These are phyloP conservation scores for Larix sibirica DNA, from an alignment of 83 land plant genomes.

Conservation along the genomic window DNA sequence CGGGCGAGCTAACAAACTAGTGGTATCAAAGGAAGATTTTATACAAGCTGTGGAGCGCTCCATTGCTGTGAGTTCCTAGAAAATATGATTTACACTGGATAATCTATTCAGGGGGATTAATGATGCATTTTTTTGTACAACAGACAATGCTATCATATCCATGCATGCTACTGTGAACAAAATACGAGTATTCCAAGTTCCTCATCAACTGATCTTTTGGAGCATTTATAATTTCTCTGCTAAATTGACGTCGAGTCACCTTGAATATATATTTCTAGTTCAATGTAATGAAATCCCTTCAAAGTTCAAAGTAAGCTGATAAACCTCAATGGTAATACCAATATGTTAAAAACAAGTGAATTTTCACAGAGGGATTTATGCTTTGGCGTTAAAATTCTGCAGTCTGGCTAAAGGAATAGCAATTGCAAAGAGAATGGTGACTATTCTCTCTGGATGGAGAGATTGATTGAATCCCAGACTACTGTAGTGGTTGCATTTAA, in stretches of 20 bases:
- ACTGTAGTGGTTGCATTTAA: no score
- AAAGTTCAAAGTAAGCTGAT: background rate
- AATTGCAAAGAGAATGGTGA: no score
- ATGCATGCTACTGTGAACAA: background rate
- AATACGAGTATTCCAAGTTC: background rate
- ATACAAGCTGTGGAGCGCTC: slow-evolving; percentile 96
- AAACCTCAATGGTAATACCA: background rate
- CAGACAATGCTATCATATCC: background rate
- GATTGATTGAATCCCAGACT: no score
- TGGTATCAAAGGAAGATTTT: slow-evolving; percentile 87
- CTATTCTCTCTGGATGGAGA: no score
- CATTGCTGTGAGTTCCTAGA: slow-evolving; percentile 67
- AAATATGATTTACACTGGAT: background rate
- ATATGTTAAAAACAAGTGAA: background rate
- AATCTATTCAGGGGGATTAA: background rate
- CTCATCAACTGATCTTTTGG: background rate
- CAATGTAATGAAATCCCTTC: background rate
- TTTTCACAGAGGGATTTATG: background rate
- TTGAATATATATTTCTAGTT: background rate
- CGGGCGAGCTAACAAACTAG: slow-evolving; percentile 81
- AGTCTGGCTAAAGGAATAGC: no score
- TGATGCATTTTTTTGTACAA: background rate
- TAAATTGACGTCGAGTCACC: background rate
- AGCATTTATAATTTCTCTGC: background rate
- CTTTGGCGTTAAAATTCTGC: background rate